Base-by-base conservation (phyloP, 2,329 filamentous ascomycete genomes). In the Coniochaeta hoffmannii region DNA sequence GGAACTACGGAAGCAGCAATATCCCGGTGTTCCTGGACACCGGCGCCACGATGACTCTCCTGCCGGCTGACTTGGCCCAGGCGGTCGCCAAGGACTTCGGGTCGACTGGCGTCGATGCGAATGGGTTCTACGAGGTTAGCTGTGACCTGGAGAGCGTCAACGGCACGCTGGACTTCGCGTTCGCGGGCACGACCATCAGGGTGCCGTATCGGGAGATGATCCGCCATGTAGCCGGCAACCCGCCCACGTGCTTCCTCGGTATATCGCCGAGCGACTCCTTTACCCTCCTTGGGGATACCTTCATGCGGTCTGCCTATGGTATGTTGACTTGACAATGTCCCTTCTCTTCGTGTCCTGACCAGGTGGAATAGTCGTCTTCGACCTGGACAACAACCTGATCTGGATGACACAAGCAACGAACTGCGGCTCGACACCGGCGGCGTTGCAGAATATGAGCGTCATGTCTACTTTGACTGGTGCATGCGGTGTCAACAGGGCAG, bases 11-110 rank as follows among this genome's bases (percentile, higher is more conserved):
- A 36, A 68, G 68, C 63, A 71, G 71, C 46, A 62, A 61, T 15
- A 70, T 76, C 61, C 74, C 82, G 12, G 85, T 87, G 11, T 83
- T 90, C 54, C 76, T 90, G 44, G 87, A 90, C 69, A 87, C 83
- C 26, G 87, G 87, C 7, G 85, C 83, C 24, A 88, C 84, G 14
- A 74, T 89, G 63, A 86, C 81, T 52, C 80, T 89, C 55, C 73
- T 90, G 1, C 87, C 87, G 1, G 70, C 79, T 55, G 65, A 67
- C 19, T 69, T 89, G 31, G 79, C 79, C 41, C 63, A 69, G n/a
- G 59, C 63, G 41, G 76, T 85, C 31, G 77, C 76, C 19, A 63
- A 67, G 22, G 76, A 79, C 59, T 77, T 84, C 54, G 77, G 76
- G 11, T 72, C 73, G 2, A 56, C 65, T 0, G 62, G 63, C 1